Evolutionary conservation across 352 stramenopile species (phyloP).

Genomic region (Pythium rhizo-oryzae): DNA sequence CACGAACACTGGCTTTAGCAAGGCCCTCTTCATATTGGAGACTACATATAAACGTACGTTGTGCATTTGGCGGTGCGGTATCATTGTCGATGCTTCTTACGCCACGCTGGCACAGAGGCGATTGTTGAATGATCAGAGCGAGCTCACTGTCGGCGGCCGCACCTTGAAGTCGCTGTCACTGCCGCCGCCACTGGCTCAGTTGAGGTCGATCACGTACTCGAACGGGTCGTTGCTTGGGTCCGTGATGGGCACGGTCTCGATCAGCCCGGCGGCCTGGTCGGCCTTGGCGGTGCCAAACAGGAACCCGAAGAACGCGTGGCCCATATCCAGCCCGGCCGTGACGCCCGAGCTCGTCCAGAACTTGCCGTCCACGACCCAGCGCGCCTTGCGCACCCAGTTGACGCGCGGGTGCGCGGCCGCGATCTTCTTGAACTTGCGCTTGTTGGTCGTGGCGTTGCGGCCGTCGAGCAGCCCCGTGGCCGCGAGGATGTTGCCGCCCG

Average conservation of each 20-base stretch:
- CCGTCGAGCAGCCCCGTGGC: slow-evolving; percentile 47
- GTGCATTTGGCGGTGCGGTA: too few relatives aligned
- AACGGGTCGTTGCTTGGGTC: slow-evolving; percentile 49
- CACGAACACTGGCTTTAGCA: too few relatives aligned
- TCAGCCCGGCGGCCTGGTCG: slow-evolving; percentile 30
- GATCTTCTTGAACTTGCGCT: slow-evolving; percentile 44
- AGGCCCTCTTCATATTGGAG: too few relatives aligned
- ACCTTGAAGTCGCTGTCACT: too few relatives aligned
- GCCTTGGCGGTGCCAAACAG: slow-evolving; percentile 35
- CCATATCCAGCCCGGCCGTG: slow-evolving; percentile 66
- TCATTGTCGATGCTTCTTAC: too few relatives aligned
- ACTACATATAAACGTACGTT: too few relatives aligned
- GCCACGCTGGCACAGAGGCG: too few relatives aligned
- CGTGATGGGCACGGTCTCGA: slow-evolving; percentile 45
- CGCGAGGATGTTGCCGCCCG: slow-evolving; percentile 45
- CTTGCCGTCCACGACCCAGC: slow-evolving; percentile 55
- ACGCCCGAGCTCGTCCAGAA: slow-evolving; percentile 66
- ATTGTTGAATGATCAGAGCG: too few relatives aligned
- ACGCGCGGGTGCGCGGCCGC: slow-evolving; percentile 33
- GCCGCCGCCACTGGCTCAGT: not conserved
- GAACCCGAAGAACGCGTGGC: slow-evolving; percentile 41
- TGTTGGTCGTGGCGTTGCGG: slow-evolving; percentile 64
- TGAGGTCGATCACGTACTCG: slow-evolving; percentile 29
- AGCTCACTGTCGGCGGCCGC: too few relatives aligned
- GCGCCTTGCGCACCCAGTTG: slow-evolving; percentile 52